Evolutionary conservation across 495 filamentous ascomycete genomes (phyloP), one percentile per base, ranked within the genome.

Genomic region (Terfezia claveryi): DNA sequence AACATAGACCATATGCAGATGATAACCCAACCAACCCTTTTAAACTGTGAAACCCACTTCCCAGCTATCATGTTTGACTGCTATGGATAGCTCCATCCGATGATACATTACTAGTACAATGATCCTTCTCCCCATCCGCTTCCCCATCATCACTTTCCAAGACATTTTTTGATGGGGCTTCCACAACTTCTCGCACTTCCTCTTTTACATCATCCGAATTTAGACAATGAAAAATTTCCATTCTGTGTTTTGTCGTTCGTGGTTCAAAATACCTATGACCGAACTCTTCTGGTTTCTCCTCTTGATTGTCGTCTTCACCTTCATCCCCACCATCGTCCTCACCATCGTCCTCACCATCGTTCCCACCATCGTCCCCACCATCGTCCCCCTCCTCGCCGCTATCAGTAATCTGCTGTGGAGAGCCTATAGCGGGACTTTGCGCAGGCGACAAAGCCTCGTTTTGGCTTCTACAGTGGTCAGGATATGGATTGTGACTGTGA

Each of bases 141-240:
- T 14, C 60, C 60, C 23, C 17, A 37, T 38, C 56, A 55, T 8
- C 60, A 59, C 36, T 56, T 55, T 44, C 60, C 59, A 10, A 56
- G 38, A 37, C 62, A 59, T 17, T 51, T 6, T 37, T 37, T n/a
- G 55, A 23, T 7, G 14, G 58, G 6, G 36, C 51, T 46, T 51
- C 60, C 27, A 62, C 54, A 8, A 53, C 60, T 38, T 52, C 58
- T 11, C 60, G 59, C 49, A 62, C 60, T 23, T 56, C 49, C 27
- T 62, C 56, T 32, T 32, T 32, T 7, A 32, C 27, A 12, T 44
- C 54, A 6, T 53, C 56, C 10, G 56, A 51, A 36, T 51, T 56
- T 32, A 62, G 46, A 4, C 61, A 41, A 44, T 65, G 50, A 10
- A 65, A 53, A 16, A 65, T 52, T 56, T 65, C 63, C 63, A 65